A percentile compares a stretch with the other conserved stretches of the same genome.
Evolutionary conservation across 202 grass and related monocot genomes (phyloP).

Genomic region (Panicum hallii): DNA sequence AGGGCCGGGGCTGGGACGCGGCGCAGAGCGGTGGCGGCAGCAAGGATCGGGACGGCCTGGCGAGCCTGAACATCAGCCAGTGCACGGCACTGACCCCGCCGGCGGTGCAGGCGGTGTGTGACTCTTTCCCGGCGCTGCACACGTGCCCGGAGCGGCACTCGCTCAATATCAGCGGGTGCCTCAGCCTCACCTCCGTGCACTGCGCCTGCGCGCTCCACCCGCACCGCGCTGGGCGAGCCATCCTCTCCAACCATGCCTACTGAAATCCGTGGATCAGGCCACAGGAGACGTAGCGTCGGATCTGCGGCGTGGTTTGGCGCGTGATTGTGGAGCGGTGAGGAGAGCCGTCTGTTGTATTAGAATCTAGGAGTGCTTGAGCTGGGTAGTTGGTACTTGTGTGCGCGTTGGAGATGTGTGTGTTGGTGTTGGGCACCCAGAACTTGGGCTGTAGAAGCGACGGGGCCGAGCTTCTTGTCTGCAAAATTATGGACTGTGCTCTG

Average conservation of each 20-base stretch:
- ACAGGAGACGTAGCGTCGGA: background rate
- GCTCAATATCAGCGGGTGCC: slow-evolving; percentile 94
- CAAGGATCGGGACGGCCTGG: slow-evolving; percentile 54
- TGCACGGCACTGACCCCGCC: slow-evolving; percentile 92
- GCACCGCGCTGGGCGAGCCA: slow-evolving; percentile 51
- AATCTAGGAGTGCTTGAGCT: background rate
- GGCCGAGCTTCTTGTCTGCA: background rate
- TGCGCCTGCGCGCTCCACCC: slow-evolving; percentile 75
- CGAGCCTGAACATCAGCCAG: slow-evolving; percentile 94
- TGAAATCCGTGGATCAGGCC: slow-evolving; percentile 11
- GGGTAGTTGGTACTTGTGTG: background rate
- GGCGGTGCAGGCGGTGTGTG: slow-evolving; percentile 88
- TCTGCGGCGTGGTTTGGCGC: background rate
- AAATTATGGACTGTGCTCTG: too few species aligned
- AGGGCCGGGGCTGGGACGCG: slow-evolving; percentile 41
- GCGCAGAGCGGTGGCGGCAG: slow-evolving; percentile 7
- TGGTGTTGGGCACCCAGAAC: background rate
- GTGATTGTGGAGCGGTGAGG: background rate
- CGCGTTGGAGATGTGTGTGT: background rate
- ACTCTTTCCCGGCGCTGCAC: slow-evolving; percentile 91
- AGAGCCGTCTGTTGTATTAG: background rate
- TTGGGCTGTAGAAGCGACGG: background rate
- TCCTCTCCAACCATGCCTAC: slow-evolving; percentile 67
- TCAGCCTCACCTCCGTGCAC: slow-evolving; percentile 95
- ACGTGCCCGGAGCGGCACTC: slow-evolving; percentile 89